phyloP scores from a whole-genome alignment of 1,139 yeast species.

The Taphrina flavorubra region DNA sequence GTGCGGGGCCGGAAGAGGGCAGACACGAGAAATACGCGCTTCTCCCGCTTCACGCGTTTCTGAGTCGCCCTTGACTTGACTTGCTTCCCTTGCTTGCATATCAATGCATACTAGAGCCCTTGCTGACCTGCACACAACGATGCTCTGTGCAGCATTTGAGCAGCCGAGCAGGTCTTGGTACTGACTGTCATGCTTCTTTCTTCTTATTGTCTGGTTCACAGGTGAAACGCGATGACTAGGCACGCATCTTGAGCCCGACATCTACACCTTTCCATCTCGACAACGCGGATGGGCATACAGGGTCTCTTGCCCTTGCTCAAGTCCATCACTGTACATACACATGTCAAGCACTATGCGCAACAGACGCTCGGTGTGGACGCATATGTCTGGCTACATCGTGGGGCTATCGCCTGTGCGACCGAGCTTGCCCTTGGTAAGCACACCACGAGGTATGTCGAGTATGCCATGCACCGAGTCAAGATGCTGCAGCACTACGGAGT shows the following conservation, averaged over 20 bases:
- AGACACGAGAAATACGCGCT: slow-evolving; percentile 21
- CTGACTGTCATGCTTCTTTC: background rate
- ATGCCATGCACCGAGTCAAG: slow-evolving; percentile 48
- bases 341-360: slow-evolving; percentile 30
- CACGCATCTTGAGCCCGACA: no score
- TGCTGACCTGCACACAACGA: no score
- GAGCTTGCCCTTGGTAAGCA: slow-evolving; percentile 77
- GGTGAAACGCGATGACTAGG: background rate
- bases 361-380: slow-evolving; percentile 87
- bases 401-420: slow-evolving; percentile 79
- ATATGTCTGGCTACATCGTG: slow-evolving; percentile 94
- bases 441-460: slow-evolving; percentile 62
- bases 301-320: slow-evolving; percentile 47
- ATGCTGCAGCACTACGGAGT: slow-evolving; percentile 72
- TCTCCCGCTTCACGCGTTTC: slow-evolving; percentile 7
- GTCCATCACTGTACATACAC: slow-evolving; percentile 44
- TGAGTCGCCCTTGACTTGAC: background rate
- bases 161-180: no score
- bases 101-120: no score
- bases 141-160: no score
- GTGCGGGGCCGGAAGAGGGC: background rate
- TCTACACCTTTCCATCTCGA: no score
- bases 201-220: background rate
- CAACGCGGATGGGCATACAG: slow-evolving; percentile 40
- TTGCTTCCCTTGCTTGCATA: background rate